Percentiles rank a stretch among this genome's conserved stretches.
phyloP scores from a whole-genome alignment of 1,284 basidiomycete genomes.

The Cutaneotrichosporon dermatis region DNA sequence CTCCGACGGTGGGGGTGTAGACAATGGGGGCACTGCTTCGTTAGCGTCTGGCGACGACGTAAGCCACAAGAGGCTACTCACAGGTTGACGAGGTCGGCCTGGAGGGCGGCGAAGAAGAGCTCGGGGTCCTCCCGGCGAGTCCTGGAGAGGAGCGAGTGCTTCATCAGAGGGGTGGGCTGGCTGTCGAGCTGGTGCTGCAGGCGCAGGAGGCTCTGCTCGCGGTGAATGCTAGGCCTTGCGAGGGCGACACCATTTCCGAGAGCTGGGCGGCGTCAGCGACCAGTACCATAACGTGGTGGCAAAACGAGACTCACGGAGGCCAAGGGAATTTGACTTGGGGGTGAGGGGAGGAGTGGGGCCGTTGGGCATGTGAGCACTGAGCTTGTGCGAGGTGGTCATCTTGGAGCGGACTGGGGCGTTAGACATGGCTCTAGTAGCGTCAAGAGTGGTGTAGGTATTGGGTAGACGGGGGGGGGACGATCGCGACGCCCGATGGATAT shows the following conservation, averaged over 20 bases:
- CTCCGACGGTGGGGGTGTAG: conserved; percentile 89
- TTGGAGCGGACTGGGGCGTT: conserved; percentile 4
- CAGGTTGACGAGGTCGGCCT: conserved; percentile 40
- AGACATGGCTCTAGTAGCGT: neutral
- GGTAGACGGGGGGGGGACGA: neutral
- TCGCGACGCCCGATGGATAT: neutral
- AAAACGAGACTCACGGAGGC: conserved; percentile 9
- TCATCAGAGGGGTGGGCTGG: conserved; percentile 39
- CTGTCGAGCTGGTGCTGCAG: conserved; percentile 37
- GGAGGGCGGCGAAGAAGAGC: conserved; percentile 42
- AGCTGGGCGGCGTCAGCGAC: conserved; percentile 1
- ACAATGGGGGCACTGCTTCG: conserved; percentile 61
- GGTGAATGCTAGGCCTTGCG: conserved; percentile 8
- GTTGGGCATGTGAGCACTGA: conserved; percentile 5
- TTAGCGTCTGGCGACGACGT: no score
- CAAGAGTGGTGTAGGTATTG: neutral
- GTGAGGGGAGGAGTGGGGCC: conserved; percentile 19
- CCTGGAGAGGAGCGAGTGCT: conserved; percentile 42
- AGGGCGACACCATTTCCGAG: conserved; percentile 9
- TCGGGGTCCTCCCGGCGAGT: conserved; percentile 38
- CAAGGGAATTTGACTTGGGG: conserved; percentile 19
- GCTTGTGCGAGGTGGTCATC: conserved; percentile 10
- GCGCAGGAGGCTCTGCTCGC: conserved; percentile 40
- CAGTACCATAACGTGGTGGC: neutral
- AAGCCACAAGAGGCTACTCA: conserved; percentile 19